phyloP scores from a whole-genome alignment of 768 basidiomycete species.

The Hirschioporus abietinus region DNA sequence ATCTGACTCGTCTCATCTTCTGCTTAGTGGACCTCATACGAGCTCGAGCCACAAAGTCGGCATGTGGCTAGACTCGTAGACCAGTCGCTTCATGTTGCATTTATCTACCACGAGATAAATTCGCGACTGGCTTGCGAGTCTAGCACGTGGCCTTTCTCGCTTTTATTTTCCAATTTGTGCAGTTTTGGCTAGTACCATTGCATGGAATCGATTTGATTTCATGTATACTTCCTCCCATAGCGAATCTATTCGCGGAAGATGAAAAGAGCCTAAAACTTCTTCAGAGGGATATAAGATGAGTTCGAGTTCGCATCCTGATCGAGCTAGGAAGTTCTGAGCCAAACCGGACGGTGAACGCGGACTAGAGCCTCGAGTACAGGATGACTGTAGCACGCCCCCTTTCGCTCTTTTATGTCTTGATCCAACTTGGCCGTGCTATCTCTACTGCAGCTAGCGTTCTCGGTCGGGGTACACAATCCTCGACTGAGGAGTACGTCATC shows the following conservation, averaged over 20 bases:
- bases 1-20: no score
- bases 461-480: neutral
- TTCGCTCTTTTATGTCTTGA: neutral
- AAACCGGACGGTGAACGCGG: neutral
- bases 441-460: neutral
- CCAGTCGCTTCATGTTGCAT: no score
- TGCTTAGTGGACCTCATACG: no score
- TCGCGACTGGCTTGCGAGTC: no score
- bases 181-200: neutral
- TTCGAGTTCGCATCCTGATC: neutral
- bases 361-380: neutral
- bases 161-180: no score
- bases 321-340: neutral
- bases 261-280: neutral
- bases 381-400: neutral
- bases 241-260: neutral
- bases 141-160: no score
- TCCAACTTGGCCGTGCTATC: neutral
- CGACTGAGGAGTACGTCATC: constrained; percentile 27
- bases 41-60: no score
- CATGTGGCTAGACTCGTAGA: no score
- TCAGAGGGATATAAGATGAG: neutral
- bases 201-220: neutral
- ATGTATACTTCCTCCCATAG: neutral
- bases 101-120: no score